Evolutionary conservation across 306 rosid species (phyloP), one percentile per base, ranked within the genome.

Genomic region (Gynostemma pentaphyllum): DNA sequence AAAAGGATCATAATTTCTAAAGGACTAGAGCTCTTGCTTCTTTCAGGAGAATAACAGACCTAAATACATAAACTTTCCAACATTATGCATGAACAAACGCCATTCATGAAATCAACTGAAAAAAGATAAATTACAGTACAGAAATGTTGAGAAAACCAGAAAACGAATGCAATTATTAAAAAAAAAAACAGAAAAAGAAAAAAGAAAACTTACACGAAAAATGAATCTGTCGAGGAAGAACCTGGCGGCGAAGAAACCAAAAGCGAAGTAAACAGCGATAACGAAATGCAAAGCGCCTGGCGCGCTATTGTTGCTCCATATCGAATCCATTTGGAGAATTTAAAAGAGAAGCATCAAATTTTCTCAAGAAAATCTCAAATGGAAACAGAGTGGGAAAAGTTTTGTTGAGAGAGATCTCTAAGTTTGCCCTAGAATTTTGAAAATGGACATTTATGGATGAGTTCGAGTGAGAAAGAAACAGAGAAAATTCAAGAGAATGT

Each of bases 141-240:
- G 16, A 28, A 63, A 41, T 9, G 29, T 2, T 2, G 8, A 15
- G 5, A 2, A 23, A 47, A 23, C 16, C 16, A 60, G 29, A 39
- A 23, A 4, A 5, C 23, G 36, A 36, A 34, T 18, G 60, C 3
- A 56, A 19, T 29, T 10, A n/a, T 15, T 22, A 19, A 9, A 30
- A 6, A 13, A 22, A 57, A 10, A 46, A 16, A 28, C n/a, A n/a
- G n/a, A 44, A 6, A 27, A 24, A 26, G 28, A 6, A 45, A 27
- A 47, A 70, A 74, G 7, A 4, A 30, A 76, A 71, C 95, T 79
- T 85, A 92, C 95, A 52, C 82, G 80, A 53, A 85, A 88, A 66
- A 92, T 64, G 86, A 59, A 85, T 79, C 63, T 85, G 75, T 91
- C 96, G 14, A 91, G 75, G 37, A 85, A 24, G 83, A 80, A 71